Conservation (phyloP, 305 asterid species). For the Plantago lanceolata region DNA sequence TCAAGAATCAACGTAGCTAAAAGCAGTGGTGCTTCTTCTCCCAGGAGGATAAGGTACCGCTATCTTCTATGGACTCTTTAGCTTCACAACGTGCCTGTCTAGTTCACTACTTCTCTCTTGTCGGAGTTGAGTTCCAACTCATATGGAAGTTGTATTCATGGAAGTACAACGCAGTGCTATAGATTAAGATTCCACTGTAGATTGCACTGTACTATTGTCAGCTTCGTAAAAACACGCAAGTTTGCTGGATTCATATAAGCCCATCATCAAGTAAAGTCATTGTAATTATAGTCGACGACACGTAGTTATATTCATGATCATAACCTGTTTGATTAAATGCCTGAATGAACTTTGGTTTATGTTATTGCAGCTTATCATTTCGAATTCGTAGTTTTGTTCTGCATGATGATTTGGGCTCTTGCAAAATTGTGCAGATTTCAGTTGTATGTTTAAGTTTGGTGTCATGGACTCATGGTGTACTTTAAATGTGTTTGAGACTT, state of each 20-base stretch:
- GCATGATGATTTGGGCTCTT: background rate
- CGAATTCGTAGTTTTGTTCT: background rate
- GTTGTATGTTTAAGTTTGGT: too few species aligned
- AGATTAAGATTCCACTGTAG: too few species aligned
- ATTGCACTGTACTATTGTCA: slow-evolving; percentile 2
- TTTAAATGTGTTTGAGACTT: slow-evolving; percentile 5
- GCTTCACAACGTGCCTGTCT: too few species aligned
- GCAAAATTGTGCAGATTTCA: background rate
- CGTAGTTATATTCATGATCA: background rate
- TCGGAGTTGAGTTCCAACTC: background rate
- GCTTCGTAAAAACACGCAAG: background rate
- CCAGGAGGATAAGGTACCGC: too few species aligned
- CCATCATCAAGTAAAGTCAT: slow-evolving; percentile 1
- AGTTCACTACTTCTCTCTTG: background rate
- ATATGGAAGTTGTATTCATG: background rate
- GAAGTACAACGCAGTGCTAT: slow-evolving; percentile 29
- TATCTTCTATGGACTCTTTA: too few species aligned
- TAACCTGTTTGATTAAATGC: slow-evolving; percentile 35
- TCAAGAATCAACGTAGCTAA: too few species aligned
- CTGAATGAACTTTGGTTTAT: slow-evolving; percentile 10
- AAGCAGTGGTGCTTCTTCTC: too few species aligned
- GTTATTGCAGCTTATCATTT: background rate
- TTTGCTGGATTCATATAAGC: slow-evolving; percentile 4
- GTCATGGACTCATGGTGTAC: too few species aligned
- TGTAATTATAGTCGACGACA: background rate